Conservation (phyloP, 768 basidiomycete genomes). For the Kwoniella bestiolae region DNA sequence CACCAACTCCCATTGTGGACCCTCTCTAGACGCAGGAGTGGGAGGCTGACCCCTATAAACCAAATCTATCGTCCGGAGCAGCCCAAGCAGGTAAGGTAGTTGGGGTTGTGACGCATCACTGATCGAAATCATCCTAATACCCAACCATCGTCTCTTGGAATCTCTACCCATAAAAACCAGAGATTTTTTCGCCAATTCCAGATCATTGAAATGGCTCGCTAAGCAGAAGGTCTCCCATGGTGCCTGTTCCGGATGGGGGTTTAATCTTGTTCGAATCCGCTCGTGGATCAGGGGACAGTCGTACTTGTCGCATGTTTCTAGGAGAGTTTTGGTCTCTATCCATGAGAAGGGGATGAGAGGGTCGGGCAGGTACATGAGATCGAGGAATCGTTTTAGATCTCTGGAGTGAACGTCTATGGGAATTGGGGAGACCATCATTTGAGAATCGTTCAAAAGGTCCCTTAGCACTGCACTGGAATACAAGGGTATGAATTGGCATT, state of each 20-base stretch:
- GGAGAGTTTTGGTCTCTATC: background rate
- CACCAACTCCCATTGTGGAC: background rate
- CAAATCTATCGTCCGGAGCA: background rate
- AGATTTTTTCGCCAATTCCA: background rate
- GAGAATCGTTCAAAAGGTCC: background rate
- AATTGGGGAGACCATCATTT: background rate
- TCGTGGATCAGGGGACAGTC: background rate
- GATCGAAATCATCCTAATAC: background rate
- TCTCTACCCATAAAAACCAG: background rate
- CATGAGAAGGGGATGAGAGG: background rate
- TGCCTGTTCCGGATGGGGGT: background rate
- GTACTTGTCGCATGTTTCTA: background rate
- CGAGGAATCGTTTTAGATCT: background rate
- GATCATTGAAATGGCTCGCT: conserved; percentile 1
- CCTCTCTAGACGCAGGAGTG: background rate
- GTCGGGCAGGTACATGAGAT: background rate
- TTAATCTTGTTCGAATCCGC: background rate
- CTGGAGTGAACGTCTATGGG: background rate
- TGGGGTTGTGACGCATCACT: background rate
- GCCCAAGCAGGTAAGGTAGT: background rate
- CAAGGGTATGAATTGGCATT: too few species aligned
- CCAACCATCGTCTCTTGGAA: background rate
- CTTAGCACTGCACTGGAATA: conserved; percentile 1
- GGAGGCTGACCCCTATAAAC: background rate
- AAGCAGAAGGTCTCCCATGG: conserved; percentile 8